Base-by-base conservation (phyloP, 2,329 filamentous ascomycete genomes). In the Exophiala sp. region DNA sequence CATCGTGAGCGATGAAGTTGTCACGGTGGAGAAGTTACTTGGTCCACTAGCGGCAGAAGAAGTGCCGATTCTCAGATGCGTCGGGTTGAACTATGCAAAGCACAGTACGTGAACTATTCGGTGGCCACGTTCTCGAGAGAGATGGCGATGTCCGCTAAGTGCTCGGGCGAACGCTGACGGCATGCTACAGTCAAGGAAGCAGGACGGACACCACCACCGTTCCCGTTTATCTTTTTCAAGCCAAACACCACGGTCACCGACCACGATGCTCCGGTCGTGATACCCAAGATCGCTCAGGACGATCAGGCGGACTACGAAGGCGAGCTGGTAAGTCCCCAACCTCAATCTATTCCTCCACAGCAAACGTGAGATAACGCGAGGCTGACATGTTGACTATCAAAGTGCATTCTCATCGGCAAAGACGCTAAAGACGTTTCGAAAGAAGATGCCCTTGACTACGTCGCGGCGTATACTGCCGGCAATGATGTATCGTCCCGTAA, bases 51-150 rank as follows among this genome's bases (percentile, higher is more conserved):
- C 74, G 0, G 67, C 65, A 8, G 65, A 68, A 2, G 78, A 83
- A 47, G 77, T 84, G 0, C 78, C 80, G 0, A 80, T 83, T 40
- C 62, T 85, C 3, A 68, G 80, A 16, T 77, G 74, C 62, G 62
- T 77, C 38, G 74, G 75, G 6, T 68, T 77, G 49, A 78, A 77
- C 66, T 75, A 75, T 61, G 63, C 62, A 24, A 68, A 74, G 60
- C 72, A 74, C 51, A 85, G 82, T 59, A 53, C 24, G 57, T 60
- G 34, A 11, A 9, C 16, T 14, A 24, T 10, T n/a, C 8, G 12
- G 2, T 48, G 8, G 14, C 24, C 38, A 2, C 18, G 20, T 38
- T 24, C 14, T 14, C 14, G 24, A 20, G 14, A 21, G 9, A 24
- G 14, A 18, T 18, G 16, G 16, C 16, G 16, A 18, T 18, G 16